Base-by-base conservation (phyloP, 2,329 filamentous ascomycete genomes). In the Grosmannia huntii region DNA sequence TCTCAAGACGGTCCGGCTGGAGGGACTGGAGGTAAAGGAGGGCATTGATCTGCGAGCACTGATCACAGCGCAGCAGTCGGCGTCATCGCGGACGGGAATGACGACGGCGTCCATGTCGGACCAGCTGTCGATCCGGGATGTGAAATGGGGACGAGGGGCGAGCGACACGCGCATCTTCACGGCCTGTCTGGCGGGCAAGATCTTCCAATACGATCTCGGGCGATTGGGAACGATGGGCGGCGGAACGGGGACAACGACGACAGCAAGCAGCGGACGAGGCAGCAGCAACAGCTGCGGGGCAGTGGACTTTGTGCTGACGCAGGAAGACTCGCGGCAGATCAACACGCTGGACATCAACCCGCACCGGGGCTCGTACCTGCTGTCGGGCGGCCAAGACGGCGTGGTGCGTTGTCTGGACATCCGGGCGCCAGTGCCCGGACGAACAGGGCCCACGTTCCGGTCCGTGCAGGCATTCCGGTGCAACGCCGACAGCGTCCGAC, bases 331-430 rank as follows among this genome's bases (percentile, higher is more conserved):
- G 52, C 77, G 83, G 3, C 82, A 85, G 70, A 76, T 86, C 62
- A 84, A 85, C 62, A 78, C 79, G 36, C 71, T 86, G 11, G 82
- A 83, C 62, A 78, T 85, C 62, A 85, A 82, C 61, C 83, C 83
- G 0, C 80, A 83, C 63, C 70, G 75, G 44, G 75, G 76, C 56
- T 78, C 76, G 9, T 82, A 75, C 70, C 68, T 86, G 12, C 71
- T 85, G 4, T 83, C 83, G 0, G 83, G 82, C 7, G 83, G 82
- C 57, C 82, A 85, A 66, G 83, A 86, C 67, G 82, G 83, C 51
- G 75, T 80, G 12, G 79, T 84, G 33, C 80, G 82, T 51, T 78
- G 79, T 62, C 84, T 84, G 60, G 83, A 86, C 64, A 75, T 82
- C 21, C 75, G 76, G 53, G 69, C 70, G 3, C 75, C 79, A 1